Evolutionary conservation across 2,329 filamentous ascomycete genomes (phyloP), one percentile per base, ranked within the genome.

Genomic region (Aphanocladium album): DNA sequence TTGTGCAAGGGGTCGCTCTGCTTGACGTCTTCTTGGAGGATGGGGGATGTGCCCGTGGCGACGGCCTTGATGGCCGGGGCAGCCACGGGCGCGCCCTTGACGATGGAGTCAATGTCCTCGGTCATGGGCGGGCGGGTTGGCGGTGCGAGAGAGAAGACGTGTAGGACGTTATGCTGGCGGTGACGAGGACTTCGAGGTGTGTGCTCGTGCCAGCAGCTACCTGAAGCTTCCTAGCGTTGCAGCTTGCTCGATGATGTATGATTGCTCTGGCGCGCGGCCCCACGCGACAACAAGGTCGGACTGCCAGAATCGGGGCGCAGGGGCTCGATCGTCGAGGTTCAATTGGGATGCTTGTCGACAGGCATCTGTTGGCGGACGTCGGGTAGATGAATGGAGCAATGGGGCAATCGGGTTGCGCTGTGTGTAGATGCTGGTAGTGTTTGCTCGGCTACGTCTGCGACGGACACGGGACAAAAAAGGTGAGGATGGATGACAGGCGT

Each of bases 71-170:
- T 54, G 70, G 50, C 55, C 33, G 60, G 60, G 43, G 56, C 57
- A 39, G 47, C 56, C 43, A 54, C 60, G 49, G 60, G 56, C 19
- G 56, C 60, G n/a, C 93, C 93, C 78, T 97, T 98, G 77, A 98
- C 91, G 69, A 96, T 84, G 69, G 92, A 91, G 77, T 97, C 93
- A 71, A 96, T 81, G 63, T 84, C 79, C 71, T 87, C 83, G 67
- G 84, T 79, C 85, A 89, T 89, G 35, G 60, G 17, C n/a, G 57
- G 43, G 25, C 16, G 14, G 41, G n/a, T n/a, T 11, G 7, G 27
- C 6, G n/a, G n/a, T n/a, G 27, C 21, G 3, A 9, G 16, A 37
- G n/a, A n/a, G n/a, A n/a, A n/a, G n/a, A n/a, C n/a, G n/a, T n/a
- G n/a, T n/a, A n/a, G n/a, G n/a, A n/a, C n/a, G n/a, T n/a, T n/a